phyloP scores from a whole-genome alignment of 2,329 filamentous ascomycete genomes.

The Aspergillus hortae region DNA sequence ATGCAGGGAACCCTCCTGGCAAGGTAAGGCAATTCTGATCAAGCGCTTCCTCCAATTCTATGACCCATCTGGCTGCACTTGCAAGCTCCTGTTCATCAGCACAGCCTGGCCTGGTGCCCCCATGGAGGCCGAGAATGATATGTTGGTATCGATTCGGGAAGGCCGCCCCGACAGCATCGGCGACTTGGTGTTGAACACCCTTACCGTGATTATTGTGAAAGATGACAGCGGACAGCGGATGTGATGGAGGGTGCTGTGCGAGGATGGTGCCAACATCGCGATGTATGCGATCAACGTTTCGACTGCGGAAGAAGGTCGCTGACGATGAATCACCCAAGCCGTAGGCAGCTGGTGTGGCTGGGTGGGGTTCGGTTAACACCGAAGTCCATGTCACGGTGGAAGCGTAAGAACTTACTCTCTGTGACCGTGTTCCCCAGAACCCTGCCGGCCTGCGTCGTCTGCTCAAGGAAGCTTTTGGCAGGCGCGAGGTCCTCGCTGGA shows the following conservation, averaged over 20 bases:
- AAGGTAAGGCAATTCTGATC: background rate
- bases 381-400: too few relatives aligned
- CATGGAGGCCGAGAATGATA: background rate
- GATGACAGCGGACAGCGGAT: constrained; percentile 11
- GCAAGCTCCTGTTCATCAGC: background rate
- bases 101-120: background rate
- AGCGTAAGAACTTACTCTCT: constrained; percentile 11
- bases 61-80: background rate
- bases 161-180: background rate
- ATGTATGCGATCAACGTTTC: constrained; percentile 9
- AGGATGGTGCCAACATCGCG: constrained; percentile 4
- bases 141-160: background rate
- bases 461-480: constrained; percentile 7
- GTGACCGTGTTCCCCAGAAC: constrained; percentile 2
- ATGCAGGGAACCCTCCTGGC: background rate
- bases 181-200: constrained; percentile 2
- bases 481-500: background rate
- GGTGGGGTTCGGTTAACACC: too few relatives aligned
- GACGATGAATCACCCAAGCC: constrained; percentile 11
- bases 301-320: constrained; percentile 13
- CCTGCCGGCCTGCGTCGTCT: constrained; percentile 1
- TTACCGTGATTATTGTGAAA: constrained; percentile 12
- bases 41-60: background rate
- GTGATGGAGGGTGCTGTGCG: constrained; percentile 6
- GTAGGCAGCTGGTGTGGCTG: constrained; percentile 11